Conservation (phyloP, 768 basidiomycete genomes). For the Leccinellum luteum region DNA sequence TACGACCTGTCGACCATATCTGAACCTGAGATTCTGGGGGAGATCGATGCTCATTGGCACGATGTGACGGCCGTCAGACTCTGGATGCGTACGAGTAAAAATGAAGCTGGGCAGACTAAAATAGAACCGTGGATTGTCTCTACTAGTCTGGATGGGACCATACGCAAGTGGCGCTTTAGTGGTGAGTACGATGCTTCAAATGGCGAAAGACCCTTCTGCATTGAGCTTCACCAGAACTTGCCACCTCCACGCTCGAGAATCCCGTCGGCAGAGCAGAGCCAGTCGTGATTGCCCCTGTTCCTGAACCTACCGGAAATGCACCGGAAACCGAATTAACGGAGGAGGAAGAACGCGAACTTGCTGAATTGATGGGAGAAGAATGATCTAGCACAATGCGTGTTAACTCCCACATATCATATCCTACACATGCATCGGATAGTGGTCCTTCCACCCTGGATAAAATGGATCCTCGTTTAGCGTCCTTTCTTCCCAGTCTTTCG, state of each 20-base stretch:
- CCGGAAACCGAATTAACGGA: constrained; percentile 57
- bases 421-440: constrained; percentile 18
- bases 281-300: constrained; percentile 25
- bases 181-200: constrained; percentile 39
- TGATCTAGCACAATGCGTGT: constrained; percentile 3
- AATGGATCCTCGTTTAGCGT: constrained; percentile 52
- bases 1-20: constrained; percentile 73
- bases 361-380: constrained; percentile 61
- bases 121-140: constrained; percentile 82
- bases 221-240: constrained; percentile 22
- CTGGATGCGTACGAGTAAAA: constrained; percentile 58
- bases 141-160: constrained; percentile 80
- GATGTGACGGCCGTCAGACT: constrained; percentile 75
- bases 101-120: constrained; percentile 44
- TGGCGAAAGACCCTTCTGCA: neutral
- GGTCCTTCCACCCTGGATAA: constrained; percentile 45
- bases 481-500: constrained; percentile 46
- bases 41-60: constrained; percentile 87
- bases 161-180: constrained; percentile 80
- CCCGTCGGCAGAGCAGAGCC: constrained; percentile 16
- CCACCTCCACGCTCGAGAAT: constrained; percentile 22
- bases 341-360: constrained; percentile 89
- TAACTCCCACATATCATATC: neutral
- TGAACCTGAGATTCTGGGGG: constrained; percentile 67
- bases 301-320: constrained; percentile 26